Percentiles rank a stretch among this genome's conserved stretches.
These are phyloP conservation scores for Lagenaria siceraria DNA, from an alignment of 306 rosid genomes.

Conservation along the genomic window DNA sequence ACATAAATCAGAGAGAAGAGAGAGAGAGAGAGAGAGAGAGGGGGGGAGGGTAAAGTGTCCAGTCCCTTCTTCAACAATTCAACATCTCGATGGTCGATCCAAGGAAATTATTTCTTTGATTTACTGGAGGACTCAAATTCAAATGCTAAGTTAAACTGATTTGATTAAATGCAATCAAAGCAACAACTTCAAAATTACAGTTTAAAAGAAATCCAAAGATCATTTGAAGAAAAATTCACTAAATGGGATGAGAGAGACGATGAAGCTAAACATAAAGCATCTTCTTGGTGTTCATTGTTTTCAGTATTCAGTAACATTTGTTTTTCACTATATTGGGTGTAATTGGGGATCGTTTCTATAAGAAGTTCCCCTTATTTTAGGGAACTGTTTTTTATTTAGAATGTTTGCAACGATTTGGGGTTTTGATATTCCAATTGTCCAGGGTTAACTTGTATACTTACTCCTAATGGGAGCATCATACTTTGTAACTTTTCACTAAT, in stretches of 20 bases:
- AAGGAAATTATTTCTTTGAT: background rate
- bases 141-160: background rate
- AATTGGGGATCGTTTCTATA: background rate
- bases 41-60: too few relatives aligned
- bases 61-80: too few relatives aligned
- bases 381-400: background rate
- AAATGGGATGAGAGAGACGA: background rate
- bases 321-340: background rate
- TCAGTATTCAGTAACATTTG: background rate
- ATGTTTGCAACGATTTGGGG: background rate
- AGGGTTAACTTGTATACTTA: background rate
- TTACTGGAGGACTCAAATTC: background rate
- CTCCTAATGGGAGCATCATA: background rate
- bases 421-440: background rate
- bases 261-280: background rate
- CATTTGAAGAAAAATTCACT: background rate
- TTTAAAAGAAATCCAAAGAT: background rate
- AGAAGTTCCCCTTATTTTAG: background rate
- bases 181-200: background rate
- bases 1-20: too few relatives aligned
- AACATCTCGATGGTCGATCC: background rate
- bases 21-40: too few relatives aligned
- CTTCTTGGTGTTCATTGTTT: background rate
- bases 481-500: background rate
- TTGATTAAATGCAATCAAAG: background rate